Percentiles rank a stretch among this genome's conserved stretches.
These are phyloP conservation scores for Epichloe festucae DNA, from an alignment of 2,329 filamentous ascomycete genomes.

Conservation along the genomic window DNA sequence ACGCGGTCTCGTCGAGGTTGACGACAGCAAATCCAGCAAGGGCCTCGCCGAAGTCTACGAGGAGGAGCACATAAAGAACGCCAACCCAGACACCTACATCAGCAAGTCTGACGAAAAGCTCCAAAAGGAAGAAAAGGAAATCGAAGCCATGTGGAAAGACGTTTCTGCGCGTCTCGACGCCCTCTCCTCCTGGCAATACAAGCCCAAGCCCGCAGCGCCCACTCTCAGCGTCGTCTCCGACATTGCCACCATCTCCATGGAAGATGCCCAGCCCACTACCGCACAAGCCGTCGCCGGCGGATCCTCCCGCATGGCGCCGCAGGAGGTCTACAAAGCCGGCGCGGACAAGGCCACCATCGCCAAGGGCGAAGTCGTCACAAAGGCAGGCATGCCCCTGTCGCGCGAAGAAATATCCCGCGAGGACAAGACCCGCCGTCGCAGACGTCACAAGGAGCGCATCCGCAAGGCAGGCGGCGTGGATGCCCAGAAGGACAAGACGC, in stretches of 20 bases:
- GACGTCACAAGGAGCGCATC: slow-evolving; percentile 76
- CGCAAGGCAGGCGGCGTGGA: slow-evolving; percentile 48
- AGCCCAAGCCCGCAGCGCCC: slow-evolving; percentile 73
- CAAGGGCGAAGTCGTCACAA: slow-evolving; percentile 61
- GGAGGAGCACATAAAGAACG: slow-evolving; percentile 69
- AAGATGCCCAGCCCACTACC: slow-evolving; percentile 82
- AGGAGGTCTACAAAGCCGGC: slow-evolving; percentile 83
- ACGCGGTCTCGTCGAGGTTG: slow-evolving; percentile 65
- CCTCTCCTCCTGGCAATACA: slow-evolving; percentile 89
- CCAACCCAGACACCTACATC: slow-evolving; percentile 66
- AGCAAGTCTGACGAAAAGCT: slow-evolving; percentile 74
- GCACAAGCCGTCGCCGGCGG: slow-evolving; percentile 58
- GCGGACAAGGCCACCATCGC: slow-evolving; percentile 51
- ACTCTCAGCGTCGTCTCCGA: slow-evolving; percentile 78
- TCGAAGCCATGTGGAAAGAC: slow-evolving; percentile 71
- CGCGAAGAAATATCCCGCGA: slow-evolving; percentile 80
- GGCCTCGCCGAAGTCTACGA: slow-evolving; percentile 89
- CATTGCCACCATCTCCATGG: slow-evolving; percentile 84
- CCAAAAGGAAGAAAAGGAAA: slow-evolving; percentile 69
- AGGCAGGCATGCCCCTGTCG: slow-evolving; percentile 64
- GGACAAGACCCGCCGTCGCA: slow-evolving; percentile 62
- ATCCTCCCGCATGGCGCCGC: slow-evolving; percentile 72
- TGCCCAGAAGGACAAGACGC: slow-evolving; percentile 15
- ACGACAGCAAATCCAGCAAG: slow-evolving; percentile 78
- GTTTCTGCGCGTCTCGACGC: slow-evolving; percentile 72